Evolutionary conservation across 1,284 basidiomycete species (phyloP).

Genomic region (Ustilago nuda): DNA sequence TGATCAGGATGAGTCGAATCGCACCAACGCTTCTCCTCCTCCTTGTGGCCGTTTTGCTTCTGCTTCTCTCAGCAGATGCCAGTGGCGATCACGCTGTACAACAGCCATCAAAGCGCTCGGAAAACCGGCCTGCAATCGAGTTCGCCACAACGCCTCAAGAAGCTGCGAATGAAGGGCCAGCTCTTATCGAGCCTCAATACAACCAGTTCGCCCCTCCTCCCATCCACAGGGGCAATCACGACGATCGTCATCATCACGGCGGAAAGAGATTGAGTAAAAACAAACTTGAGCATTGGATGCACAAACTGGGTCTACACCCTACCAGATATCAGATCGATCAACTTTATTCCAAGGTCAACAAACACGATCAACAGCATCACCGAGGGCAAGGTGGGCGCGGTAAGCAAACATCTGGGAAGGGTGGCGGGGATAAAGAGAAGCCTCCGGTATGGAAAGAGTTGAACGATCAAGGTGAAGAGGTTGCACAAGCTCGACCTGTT

Average conservation of each 20-base stretch:
- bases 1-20: too few relatives aligned
- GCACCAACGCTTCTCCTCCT: background rate
- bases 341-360: conserved; percentile 6
- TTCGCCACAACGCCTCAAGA: background rate
- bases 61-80: too few relatives aligned
- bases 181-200: conserved; percentile 13
- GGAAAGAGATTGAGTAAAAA: conserved; percentile 1
- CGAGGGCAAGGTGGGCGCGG: too few relatives aligned
- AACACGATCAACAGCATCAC: background rate
- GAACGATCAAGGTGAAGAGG: background rate
- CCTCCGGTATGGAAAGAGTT: background rate
- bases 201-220: conserved; percentile 25
- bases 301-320: conserved; percentile 15
- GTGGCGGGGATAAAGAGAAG: background rate
- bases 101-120: conserved; percentile 1
- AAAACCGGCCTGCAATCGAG: background rate
- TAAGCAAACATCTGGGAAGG: too few relatives aligned
- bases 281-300: conserved; percentile 19
- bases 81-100: too few relatives aligned
- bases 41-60: background rate
- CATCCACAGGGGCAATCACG: background rate
- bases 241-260: background rate
- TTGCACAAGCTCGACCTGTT: background rate
- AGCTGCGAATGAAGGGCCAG: background rate
- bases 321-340: conserved; percentile 5